Percentiles rank a stretch among this genome's conserved stretches.
Conservation (phyloP, 2,329 filamentous ascomycete species). For the Coleophoma cylindrospora region DNA sequence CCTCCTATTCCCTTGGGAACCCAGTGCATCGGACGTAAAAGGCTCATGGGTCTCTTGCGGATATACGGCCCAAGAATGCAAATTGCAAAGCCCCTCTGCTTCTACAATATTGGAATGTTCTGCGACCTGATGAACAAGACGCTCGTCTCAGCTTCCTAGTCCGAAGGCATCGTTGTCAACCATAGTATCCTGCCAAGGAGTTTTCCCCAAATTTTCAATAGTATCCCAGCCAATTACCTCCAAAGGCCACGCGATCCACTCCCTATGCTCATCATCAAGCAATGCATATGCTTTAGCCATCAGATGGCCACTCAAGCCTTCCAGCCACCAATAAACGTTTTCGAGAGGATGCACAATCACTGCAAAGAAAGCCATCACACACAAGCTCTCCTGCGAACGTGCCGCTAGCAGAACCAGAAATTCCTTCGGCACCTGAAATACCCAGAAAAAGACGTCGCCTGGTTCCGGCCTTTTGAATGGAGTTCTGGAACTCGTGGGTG, state of each 20-base stretch:
- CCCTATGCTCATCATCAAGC: conserved; percentile 31
- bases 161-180: too few relatives aligned
- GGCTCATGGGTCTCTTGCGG: too few relatives aligned
- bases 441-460: conserved; percentile 35
- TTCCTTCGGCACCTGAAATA: conserved; percentile 30
- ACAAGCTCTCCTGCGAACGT: conserved; percentile 27
- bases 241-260: conserved; percentile 30
- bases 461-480: conserved; percentile 23
- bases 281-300: conserved; percentile 26
- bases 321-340: conserved; percentile 32
- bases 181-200: too few relatives aligned
- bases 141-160: too few relatives aligned
- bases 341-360: conserved; percentile 29
- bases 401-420: conserved; percentile 30
- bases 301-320: conserved; percentile 30
- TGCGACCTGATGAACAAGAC: too few relatives aligned
- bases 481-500: neutral
- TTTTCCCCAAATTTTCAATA: too few relatives aligned
- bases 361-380: conserved; percentile 31
- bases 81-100: too few relatives aligned
- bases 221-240: conserved; percentile 22
- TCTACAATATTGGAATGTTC: too few relatives aligned
- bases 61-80: too few relatives aligned
- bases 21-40: too few relatives aligned
- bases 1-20: too few relatives aligned